These are phyloP conservation scores for Mesembryanthemum crystallinum DNA, from an alignment of 148 eudicot species.

Conservation along the genomic window DNA sequence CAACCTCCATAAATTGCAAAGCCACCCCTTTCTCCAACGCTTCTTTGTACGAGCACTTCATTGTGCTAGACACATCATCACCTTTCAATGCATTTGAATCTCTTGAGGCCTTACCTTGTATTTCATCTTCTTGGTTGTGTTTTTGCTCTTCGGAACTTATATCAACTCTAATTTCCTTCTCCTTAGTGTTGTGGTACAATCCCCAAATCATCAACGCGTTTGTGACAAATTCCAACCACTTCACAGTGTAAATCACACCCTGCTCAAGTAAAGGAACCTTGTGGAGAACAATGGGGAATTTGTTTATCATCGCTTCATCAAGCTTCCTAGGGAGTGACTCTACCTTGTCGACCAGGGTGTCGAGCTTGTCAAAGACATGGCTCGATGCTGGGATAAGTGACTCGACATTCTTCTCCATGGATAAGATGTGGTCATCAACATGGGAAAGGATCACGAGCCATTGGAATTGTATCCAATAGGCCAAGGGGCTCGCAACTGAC, in stretches of 20 bases:
- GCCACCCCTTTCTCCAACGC: conserved; percentile 32
- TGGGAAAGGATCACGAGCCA: conserved; percentile 44
- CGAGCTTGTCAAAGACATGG: conserved; percentile 43
- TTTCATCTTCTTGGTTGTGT: not conserved
- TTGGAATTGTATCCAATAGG: conserved; percentile 29
- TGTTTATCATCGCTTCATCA: conserved; percentile 27
- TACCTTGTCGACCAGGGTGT: conserved; percentile 29
- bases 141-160: conserved; percentile 16
- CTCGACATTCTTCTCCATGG: conserved; percentile 32
- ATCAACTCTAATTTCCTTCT: conserved; percentile 61
- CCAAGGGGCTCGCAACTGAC: conserved; percentile 28
- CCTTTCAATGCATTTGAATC: not conserved
- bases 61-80: not conserved
- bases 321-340: conserved; percentile 46
- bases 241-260: conserved; percentile 18
- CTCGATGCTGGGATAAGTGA: conserved; percentile 44
- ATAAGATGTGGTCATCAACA: conserved; percentile 43
- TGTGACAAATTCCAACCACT: conserved; percentile 38
- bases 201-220: conserved; percentile 31
- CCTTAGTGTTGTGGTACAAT: conserved; percentile 27
- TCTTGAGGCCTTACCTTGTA: not conserved
- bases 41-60: conserved; percentile 34
- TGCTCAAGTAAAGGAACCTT: conserved; percentile 41
- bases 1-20: not conserved
- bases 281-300: conserved; percentile 32